Evolutionary conservation across 1,284 basidiomycete species (phyloP), one percentile per base, ranked within the genome.

Genomic region (Lentinula novae-zelandiae): DNA sequence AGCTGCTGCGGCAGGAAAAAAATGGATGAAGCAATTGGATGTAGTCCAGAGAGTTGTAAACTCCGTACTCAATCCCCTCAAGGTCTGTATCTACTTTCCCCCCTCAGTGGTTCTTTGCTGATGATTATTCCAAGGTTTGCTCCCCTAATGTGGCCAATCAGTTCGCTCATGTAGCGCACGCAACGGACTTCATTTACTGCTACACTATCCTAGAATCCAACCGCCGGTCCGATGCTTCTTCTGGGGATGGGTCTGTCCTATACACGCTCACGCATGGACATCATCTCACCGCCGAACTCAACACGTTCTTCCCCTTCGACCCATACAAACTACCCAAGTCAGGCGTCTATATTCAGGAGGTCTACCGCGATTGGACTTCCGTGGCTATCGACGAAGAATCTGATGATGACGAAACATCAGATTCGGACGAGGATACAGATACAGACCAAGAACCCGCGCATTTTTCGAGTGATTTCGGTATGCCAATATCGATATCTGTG

Each of bases 261-360:
- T 62, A 73, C 1, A 61, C 77, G 46, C 66, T 78, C 40, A 71
- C 74, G 44, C 67, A 71, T 57, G 74, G 76, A 17, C 38, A 20
- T 48, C 13, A 56, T 36, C 74, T 84, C 63, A 85, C 88, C 61
- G 79, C 85, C 5, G 93, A 95, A 62, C 80, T 98, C 53, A 95
- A 96, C 71, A 88, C 89, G 12, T 99, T 98, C 79, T 99, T 99
- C 79, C 97, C 97, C 0, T 99, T 99, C 71, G 97, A 99, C 72
- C 97, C 97, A 1, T 99, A 95, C 78, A 92, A 89, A 66, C 84
- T 99, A 1, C 91, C 93, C 1, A 81, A 82, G 58, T 91, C 89
- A 52, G 76, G 79, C 48, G 72, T 73, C n/a, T 92, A 86, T 66
- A 89, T 93, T 46, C 82, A 87, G 56, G 79, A 78, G 12, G 80